Conservation (phyloP, 768 basidiomycete genomes). For the Gloeopeniophorella convolvens region DNA sequence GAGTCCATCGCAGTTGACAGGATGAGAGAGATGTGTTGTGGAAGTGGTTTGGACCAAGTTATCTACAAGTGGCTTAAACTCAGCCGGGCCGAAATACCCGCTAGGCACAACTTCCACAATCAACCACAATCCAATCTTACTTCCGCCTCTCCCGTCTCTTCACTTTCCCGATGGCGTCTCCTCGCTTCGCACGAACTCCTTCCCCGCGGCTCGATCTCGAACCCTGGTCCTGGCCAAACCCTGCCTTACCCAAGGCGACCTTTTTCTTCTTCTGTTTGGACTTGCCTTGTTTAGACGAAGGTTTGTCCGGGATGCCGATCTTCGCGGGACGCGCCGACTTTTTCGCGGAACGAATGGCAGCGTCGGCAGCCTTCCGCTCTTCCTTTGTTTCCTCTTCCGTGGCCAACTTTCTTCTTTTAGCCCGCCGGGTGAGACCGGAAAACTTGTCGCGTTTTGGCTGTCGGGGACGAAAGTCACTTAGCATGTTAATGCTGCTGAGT, state of each 20-base stretch:
- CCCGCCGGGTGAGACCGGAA: constrained; percentile 78
- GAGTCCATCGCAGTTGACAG: constrained; percentile 28
- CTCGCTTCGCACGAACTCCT: constrained; percentile 60
- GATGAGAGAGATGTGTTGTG: neutral
- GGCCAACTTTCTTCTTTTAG: constrained; percentile 83
- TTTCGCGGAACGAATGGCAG: constrained; percentile 85
- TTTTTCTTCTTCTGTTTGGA: constrained; percentile 12
- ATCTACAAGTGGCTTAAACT: no score
- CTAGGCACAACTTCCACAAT: constrained; percentile 15
- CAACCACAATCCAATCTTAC: constrained; percentile 23
- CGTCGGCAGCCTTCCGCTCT: constrained; percentile 48
- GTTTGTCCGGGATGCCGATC: constrained; percentile 52
- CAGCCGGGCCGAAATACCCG: constrained; percentile 10
- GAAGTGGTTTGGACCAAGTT: no score
- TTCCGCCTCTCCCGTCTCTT: constrained; percentile 43
- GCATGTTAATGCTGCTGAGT: neutral
- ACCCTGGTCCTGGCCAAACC: constrained; percentile 58
- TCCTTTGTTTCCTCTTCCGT: constrained; percentile 72
- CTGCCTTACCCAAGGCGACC: constrained; percentile 27
- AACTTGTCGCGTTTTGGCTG: constrained; percentile 74
- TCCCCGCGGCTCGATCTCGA: constrained; percentile 40
- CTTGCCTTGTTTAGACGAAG: constrained; percentile 28
- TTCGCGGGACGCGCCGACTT: constrained; percentile 67
- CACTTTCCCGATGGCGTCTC: constrained; percentile 46
- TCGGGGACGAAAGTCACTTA: neutral